phyloP scores from a whole-genome alignment of 1,284 basidiomycete species.

The Irpex sp. region DNA sequence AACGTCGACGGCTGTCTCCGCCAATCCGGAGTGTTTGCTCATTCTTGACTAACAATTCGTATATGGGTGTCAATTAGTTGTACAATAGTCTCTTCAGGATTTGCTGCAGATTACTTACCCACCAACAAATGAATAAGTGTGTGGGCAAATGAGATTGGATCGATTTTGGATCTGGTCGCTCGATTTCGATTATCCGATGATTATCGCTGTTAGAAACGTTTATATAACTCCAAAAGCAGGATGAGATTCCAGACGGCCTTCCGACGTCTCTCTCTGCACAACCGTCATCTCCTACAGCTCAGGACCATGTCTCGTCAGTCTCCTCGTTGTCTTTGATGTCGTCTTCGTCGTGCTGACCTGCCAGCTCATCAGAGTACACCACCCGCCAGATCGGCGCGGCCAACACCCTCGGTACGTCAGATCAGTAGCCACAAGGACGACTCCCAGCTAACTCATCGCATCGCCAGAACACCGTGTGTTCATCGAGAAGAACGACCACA shows the following conservation, averaged over 20 bases:
- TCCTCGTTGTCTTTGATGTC: conserved; percentile 4
- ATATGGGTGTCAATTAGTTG: not conserved
- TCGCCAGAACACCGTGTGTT: conserved; percentile 86
- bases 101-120: not conserved
- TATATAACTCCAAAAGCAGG: conserved; percentile 10
- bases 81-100: not conserved
- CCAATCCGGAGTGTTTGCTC: not conserved
- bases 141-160: conserved; percentile 4
- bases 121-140: not conserved
- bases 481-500: conserved; percentile 76
- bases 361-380: conserved; percentile 50
- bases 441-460: conserved; percentile 4
- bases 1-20: not conserved
- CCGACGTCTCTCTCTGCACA: conserved; percentile 52
- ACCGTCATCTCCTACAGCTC: conserved; percentile 47
- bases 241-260: conserved; percentile 27
- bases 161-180: not conserved
- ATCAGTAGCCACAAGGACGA: not conserved
- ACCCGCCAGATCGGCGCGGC: conserved; percentile 80
- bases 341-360: conserved; percentile 8
- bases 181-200: conserved; percentile 12
- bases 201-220: conserved; percentile 13
- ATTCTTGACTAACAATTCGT: not conserved
- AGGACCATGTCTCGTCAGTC: conserved; percentile 56
- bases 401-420: conserved; percentile 81